Base-by-base conservation (phyloP, 2,329 filamentous ascomycete species). In the Colletotrichum lentis region DNA sequence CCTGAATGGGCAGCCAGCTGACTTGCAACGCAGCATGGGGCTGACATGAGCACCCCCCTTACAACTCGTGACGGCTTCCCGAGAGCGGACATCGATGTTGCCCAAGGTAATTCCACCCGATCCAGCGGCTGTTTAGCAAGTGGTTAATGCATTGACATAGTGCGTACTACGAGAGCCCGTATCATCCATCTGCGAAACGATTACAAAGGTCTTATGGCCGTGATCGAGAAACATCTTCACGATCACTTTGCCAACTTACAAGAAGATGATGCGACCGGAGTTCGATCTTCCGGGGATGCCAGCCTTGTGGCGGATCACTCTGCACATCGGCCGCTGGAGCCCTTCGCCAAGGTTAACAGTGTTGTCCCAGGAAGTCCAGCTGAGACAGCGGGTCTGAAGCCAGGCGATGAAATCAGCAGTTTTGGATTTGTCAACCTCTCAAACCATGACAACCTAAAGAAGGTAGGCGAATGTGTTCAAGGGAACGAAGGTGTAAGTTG, bases 141-240 rank as follows among this genome's bases (percentile, higher is more conserved):
- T 37, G 14, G 12, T 39, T 24, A 58, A 74, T 71, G 52, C 67
- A 55, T 57, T 41, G 18, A 16, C 20, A 62, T 74, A 96, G 93
- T 99, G 76, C 92, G 96, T 70, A 97, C 93, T n/a, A 97, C 94
- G 44, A 87, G 96, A 78, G 88, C 94, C 35, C 90, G 92, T 69
- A 97, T 99, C 73, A 96, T 98, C 72, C 85, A 90, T 72, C 85
- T 98, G 46, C 90, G 92, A 71, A 98, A 97, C 76, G 96, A 99
- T 79, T 95, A 97, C 82, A 97, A 96, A 77, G 88, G 90, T 46
- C 81, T 97, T 50, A 97, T 98, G 94, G 81, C 81, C 66, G 83
- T 86, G 67, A 90, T 98, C 73, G 96, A 98, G 78, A 90, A 90
- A 74, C 89, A 90, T 54, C 85, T 99, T n/a, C 93, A 98, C 76